phyloP scores from a whole-genome alignment of 805 yeast species.

The Metschnikowia corniflorae region DNA sequence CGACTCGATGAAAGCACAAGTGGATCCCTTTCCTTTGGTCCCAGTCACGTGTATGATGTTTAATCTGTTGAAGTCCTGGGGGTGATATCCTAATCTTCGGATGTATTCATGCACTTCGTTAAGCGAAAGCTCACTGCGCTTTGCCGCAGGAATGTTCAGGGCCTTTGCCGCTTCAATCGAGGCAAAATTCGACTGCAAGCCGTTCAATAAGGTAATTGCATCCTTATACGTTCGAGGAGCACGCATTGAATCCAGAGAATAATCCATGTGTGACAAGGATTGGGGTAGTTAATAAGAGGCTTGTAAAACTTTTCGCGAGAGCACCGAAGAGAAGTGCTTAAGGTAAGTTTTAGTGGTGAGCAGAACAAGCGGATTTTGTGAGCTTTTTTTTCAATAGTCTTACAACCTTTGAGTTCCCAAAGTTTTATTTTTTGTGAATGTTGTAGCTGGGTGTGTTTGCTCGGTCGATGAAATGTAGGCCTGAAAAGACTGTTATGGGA shows the following conservation, averaged over 20 bases:
- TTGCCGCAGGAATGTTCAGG: slow-evolving; percentile 49
- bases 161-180: slow-evolving; percentile 78
- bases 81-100: slow-evolving; percentile 40
- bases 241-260: slow-evolving; percentile 18
- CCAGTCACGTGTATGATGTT: slow-evolving; percentile 93
- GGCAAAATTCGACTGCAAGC: slow-evolving; percentile 87
- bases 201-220: slow-evolving; percentile 81
- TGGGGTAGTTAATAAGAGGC: too few relatives aligned
- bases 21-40: slow-evolving; percentile 97
- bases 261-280: slow-evolving; percentile 8
- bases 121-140: slow-evolving; percentile 61
- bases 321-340: too few relatives aligned
- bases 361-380: too few relatives aligned
- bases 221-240: slow-evolving; percentile 43
- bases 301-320: too few relatives aligned
- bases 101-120: slow-evolving; percentile 66
- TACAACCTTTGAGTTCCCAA: too few relatives aligned
- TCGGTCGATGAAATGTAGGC: too few relatives aligned
- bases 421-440: too few relatives aligned
- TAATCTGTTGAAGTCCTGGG: slow-evolving; percentile 64
- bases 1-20: slow-evolving; percentile 89
- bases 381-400: too few relatives aligned
- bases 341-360: too few relatives aligned
- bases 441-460: too few relatives aligned
- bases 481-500: too few relatives aligned